Evolutionary conservation across 2,329 filamentous ascomycete genomes (phyloP), one percentile per base, ranked within the genome.

Genomic region (Arthrobotrys pseudoclavata): DNA sequence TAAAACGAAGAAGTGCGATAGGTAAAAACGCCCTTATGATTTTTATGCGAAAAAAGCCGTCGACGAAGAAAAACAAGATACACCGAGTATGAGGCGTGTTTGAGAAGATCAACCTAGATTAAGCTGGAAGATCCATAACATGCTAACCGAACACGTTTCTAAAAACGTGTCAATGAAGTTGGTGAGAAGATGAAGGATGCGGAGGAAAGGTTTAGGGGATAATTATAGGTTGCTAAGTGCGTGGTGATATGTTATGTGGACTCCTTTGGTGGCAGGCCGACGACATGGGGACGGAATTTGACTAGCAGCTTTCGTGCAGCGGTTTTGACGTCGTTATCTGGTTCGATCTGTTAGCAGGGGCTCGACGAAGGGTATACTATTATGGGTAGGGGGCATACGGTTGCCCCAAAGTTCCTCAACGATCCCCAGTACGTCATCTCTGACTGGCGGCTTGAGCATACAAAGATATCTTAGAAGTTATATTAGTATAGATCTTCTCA

Each of bases 381-480:
- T 20, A 47, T 29, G 31, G 29, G 26, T 29, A 50, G 45, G 26
- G 22, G 45, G 86, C 89, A 85, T 84, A 90, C 89, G 91, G 76
- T 90, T 89, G 15, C 86, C 84, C 89, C 89, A 91, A 77, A 91
- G 89, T 77, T 89, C 89, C 81, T 91, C 88, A 68, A 92, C 87
- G 0, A 88, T 87, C 81, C 91, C 89, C 53, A 92, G 84, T 31
- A 89, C 89, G 78, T 89, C 84, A 79, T 90, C 87, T 81, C 88
- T 87, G 22, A 88, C 87, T 2, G 90, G 90, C 53, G 90, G 90
- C 66, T 88, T 86, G 86, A 91, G 89, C 85, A 91, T 89, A 53
- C 90, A 88, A 81, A 91, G 83, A 80, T 81, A 82, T 26, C 81
- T 82, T 74, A 6, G 20, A 20, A 55, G 5, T 18, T 57, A 26